These are phyloP conservation scores for Epichloe hybrida DNA, from an alignment of 2,329 filamentous ascomycete genomes.

Conservation along the genomic window DNA sequence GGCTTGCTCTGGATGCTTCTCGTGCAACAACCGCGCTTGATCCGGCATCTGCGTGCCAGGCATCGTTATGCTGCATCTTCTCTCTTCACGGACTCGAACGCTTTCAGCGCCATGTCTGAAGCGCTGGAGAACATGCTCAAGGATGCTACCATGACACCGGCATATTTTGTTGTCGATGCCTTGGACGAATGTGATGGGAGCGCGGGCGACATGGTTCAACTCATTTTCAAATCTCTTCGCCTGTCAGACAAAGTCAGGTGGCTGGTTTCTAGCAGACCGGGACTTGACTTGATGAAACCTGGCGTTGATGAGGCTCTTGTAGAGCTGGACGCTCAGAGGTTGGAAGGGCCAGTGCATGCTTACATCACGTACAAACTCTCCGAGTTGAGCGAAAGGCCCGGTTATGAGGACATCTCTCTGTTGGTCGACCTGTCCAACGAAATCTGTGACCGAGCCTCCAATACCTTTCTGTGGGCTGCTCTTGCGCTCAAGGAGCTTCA, in stretches of 20 bases:
- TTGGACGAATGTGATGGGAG: slow-evolving; percentile 32
- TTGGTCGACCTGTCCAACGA: slow-evolving; percentile 4
- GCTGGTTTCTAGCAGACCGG: slow-evolving; percentile 26
- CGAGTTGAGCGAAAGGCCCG: not conserved
- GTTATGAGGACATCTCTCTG: slow-evolving; percentile 2
- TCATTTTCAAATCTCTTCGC: slow-evolving; percentile 19
- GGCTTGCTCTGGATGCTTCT: slow-evolving; percentile 27
- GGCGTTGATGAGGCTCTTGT: slow-evolving; percentile 21
- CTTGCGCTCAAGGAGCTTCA: slow-evolving; percentile 6
- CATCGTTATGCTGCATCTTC: slow-evolving; percentile 19
- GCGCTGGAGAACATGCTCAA: slow-evolving; percentile 27
- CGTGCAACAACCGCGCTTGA: slow-evolving; percentile 14
- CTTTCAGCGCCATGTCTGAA: slow-evolving; percentile 18
- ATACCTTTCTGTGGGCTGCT: slow-evolving; percentile 11
- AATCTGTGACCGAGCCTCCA: slow-evolving; percentile 5
- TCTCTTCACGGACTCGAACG: slow-evolving; percentile 26
- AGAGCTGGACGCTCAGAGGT: slow-evolving; percentile 23
- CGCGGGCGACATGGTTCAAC: slow-evolving; percentile 19
- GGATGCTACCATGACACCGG: slow-evolving; percentile 18
- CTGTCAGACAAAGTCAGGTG: slow-evolving; percentile 21
- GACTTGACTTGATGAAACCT: slow-evolving; percentile 13
- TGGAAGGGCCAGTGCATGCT: slow-evolving; percentile 21
- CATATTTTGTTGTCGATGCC: slow-evolving; percentile 31
- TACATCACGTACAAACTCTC: slow-evolving; percentile 25
- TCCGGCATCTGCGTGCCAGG: slow-evolving; percentile 21